Base-by-base conservation (phyloP, 2,329 filamentous ascomycete species). In the Exserohilum turcica region DNA sequence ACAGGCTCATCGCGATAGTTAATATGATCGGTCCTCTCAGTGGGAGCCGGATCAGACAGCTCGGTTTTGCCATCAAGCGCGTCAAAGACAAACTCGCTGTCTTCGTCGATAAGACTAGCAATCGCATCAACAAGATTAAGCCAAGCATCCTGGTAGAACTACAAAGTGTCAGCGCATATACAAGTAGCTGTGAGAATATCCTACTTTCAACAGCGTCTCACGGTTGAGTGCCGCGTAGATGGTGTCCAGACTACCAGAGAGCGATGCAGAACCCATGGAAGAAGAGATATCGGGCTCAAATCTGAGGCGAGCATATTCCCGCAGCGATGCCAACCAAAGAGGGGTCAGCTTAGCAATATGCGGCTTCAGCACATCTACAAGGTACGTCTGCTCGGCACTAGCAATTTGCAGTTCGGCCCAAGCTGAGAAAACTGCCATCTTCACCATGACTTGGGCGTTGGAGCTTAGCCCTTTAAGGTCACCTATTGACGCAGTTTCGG, bases 261-360 rank as follows among this genome's bases (percentile, higher is more conserved):
- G 79, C 3, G 89, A 90, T 0, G 89, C 87, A 3, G 91, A 90
- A 0, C 91, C 91, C 43, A 95, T 80, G 5, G 89, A 95, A 5
- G 89, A 95, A 75, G 93, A 97, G 44, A 97, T 97, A 65, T 99
- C 94, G 0, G 95, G 94, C 79, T 99, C 95, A 70, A 99, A 99
- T 39, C 92, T 84, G 54, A 99, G 78, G 3, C 92, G 87, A 6
- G 95, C 93, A 78, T 96, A 99, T 69, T 99, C 95, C 57, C 93
- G 86, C 6, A 99, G 79, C 0, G 92, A 96, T 51, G 93, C 90
- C 10, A 99, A 82, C 94, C 94, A 99, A 2, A 99, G 79, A 1
- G 95, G 94, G 1, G 94, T 96, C 38, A 99, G 80, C 43, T 86
- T 92, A 12, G 90, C 89, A 52, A 97, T 91, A 68, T 97, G 91